Percentiles rank a stretch among this genome's conserved stretches.
These are phyloP conservation scores for Aureoboletus auriporus DNA, from an alignment of 768 basidiomycete genomes.

Conservation along the genomic window DNA sequence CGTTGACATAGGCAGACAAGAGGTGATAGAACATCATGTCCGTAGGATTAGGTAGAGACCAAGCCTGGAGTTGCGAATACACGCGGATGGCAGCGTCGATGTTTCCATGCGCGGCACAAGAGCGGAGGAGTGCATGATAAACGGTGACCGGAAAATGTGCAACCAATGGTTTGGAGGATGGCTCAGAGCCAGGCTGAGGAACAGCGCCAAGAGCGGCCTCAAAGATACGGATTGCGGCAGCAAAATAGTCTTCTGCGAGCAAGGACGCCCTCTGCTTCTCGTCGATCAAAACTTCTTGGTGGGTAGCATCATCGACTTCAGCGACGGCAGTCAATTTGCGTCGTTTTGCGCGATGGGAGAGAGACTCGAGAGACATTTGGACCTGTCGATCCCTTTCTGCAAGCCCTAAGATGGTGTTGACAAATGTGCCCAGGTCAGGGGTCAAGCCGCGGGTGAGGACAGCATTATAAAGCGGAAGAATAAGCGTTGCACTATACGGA, in stretches of 20 bases:
- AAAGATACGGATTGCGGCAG: conserved; percentile 70
- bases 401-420: conserved; percentile 56
- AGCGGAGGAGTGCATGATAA: conserved; percentile 57
- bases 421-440: conserved; percentile 64
- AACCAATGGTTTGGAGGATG: conserved; percentile 3
- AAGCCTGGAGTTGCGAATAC: conserved; percentile 57
- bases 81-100: conserved; percentile 60
- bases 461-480: conserved; percentile 68
- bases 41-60: conserved; percentile 23
- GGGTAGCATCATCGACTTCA: conserved; percentile 1
- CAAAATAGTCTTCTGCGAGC: conserved; percentile 64
- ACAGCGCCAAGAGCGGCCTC: conserved; percentile 44
- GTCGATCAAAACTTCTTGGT: conserved; percentile 17
- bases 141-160: conserved; percentile 31
- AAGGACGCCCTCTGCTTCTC: conserved; percentile 41
- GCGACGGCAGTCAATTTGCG: conserved; percentile 11
- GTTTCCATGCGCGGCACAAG: conserved; percentile 54
- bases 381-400: conserved; percentile 68
- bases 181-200: conserved; percentile 17
- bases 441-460: conserved; percentile 59
- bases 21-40: conserved; percentile 48
- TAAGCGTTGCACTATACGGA: conserved; percentile 45
- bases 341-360: conserved; percentile 42
- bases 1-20: conserved; percentile 54
- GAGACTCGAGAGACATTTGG: conserved; percentile 36